Evolutionary conservation across 192 early-diverging fungal genomes (phyloP).

Genomic region (Martensiomyces pterosporus): DNA sequence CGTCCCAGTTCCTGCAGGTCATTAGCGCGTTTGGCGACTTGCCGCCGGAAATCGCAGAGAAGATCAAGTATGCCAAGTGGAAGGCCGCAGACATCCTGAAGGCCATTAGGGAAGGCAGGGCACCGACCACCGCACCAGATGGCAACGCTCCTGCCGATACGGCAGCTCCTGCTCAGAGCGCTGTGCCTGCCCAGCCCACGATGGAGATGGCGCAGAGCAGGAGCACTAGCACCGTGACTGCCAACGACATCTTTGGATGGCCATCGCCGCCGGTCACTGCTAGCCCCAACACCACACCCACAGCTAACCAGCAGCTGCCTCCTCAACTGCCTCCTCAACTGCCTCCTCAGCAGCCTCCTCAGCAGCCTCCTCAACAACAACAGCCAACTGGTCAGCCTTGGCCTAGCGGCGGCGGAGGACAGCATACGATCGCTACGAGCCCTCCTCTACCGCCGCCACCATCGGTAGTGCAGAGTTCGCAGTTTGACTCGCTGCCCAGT

Average conservation of each 20-base stretch:
- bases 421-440: too few species aligned
- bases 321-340: conserved; percentile 2
- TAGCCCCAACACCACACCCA: not conserved
- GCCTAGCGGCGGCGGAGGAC: too few species aligned
- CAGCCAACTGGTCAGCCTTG: too few species aligned
- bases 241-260: conserved; percentile 20
- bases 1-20: conserved; percentile 86
- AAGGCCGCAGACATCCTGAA: conserved; percentile 93
- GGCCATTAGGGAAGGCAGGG: conserved; percentile 79
- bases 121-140: conserved; percentile 59
- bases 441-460: conserved; percentile 1
- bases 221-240: not conserved
- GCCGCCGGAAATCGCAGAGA: conserved; percentile 64
- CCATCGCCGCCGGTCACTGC: conserved; percentile 17
- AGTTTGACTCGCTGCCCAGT: conserved; percentile 18
- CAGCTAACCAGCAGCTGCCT: conserved; percentile 7
- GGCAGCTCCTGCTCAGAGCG: too few species aligned
- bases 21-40: conserved; percentile 79
- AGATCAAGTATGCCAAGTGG: conserved; percentile 95
- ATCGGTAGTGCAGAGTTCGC: not conserved
- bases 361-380: conserved; percentile 6
- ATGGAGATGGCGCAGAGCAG: not conserved
- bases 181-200: not conserved
- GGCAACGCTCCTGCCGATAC: too few species aligned
- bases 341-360: conserved; percentile 1